phyloP scores from a whole-genome alignment of 768 basidiomycete species.

The Chalciporus chontae region DNA sequence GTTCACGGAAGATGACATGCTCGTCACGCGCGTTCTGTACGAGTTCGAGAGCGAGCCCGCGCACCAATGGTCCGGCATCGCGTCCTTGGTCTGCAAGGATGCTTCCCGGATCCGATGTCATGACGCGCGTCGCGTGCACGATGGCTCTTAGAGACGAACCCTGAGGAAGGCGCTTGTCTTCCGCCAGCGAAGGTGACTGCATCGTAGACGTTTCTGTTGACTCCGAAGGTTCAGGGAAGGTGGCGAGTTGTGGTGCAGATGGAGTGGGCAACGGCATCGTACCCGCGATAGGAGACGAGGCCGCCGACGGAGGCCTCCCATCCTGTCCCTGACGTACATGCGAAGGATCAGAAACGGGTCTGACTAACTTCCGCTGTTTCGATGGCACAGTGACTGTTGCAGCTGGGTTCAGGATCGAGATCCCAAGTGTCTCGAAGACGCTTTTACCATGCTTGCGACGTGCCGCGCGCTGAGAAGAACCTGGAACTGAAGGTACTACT shows the following conservation, averaged over 20 bases:
- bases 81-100: slow-evolving; percentile 69
- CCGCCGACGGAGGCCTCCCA: slow-evolving; percentile 6
- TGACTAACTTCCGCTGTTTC: slow-evolving; percentile 18
- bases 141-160: slow-evolving; percentile 73
- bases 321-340: slow-evolving; percentile 10
- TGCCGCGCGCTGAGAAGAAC: slow-evolving; percentile 11
- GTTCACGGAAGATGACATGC: slow-evolving; percentile 42
- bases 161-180: slow-evolving; percentile 41
- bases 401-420: slow-evolving; percentile 59
- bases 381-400: slow-evolving; percentile 25
- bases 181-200: slow-evolving; percentile 23
- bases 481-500: slow-evolving; percentile 6
- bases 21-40: slow-evolving; percentile 67
- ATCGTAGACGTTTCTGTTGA: slow-evolving; percentile 26
- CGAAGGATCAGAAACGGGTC: slow-evolving; percentile 27
- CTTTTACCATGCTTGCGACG: slow-evolving; percentile 53
- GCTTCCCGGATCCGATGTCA: slow-evolving; percentile 74
- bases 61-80: slow-evolving; percentile 60
- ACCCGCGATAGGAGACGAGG: slow-evolving; percentile 19
- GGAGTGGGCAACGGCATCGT: slow-evolving; percentile 16
- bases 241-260: slow-evolving; percentile 29
- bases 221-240: slow-evolving; percentile 21
- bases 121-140: slow-evolving; percentile 80
- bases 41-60: slow-evolving; percentile 61
- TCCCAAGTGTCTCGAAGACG: slow-evolving; percentile 70